Evolutionary conservation across 2,329 filamentous ascomycete species (phyloP).

Genomic region (Sporothrix brasiliensis): DNA sequence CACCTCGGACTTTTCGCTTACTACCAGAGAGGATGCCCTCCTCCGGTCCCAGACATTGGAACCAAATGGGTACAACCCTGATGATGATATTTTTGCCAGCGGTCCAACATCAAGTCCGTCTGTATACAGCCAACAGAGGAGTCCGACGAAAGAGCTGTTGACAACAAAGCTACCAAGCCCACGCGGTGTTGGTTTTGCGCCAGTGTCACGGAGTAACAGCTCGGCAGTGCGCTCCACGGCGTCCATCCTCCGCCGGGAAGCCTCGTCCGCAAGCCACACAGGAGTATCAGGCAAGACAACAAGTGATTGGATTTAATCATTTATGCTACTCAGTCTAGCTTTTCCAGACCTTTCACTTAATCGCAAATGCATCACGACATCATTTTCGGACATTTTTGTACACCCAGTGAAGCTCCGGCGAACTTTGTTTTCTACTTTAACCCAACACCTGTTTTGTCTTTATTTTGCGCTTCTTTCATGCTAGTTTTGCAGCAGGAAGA

Average conservation of each 20-base stretch:
- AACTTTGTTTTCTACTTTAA: background rate
- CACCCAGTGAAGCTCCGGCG: background rate
- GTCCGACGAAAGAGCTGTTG: slow-evolving; percentile 43
- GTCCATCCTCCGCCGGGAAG: slow-evolving; percentile 20
- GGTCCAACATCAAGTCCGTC: slow-evolving; percentile 52
- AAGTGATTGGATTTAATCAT: slow-evolving; percentile 36
- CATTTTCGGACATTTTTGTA: slow-evolving; percentile 5
- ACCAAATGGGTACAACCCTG: slow-evolving; percentile 39
- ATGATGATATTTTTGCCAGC: slow-evolving; percentile 27
- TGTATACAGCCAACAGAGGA: slow-evolving; percentile 54
- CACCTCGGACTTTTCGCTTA: slow-evolving; percentile 27
- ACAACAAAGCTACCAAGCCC: slow-evolving; percentile 48
- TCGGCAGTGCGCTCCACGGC: slow-evolving; percentile 16
- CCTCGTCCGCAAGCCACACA: slow-evolving; percentile 27
- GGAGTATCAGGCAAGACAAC: slow-evolving; percentile 21
- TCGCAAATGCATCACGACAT: background rate
- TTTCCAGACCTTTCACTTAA: background rate
- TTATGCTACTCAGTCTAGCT: background rate
- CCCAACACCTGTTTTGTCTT: background rate
- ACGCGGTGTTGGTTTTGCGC: slow-evolving; percentile 48
- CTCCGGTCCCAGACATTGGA: slow-evolving; percentile 15
- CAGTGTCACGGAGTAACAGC: slow-evolving; percentile 39
- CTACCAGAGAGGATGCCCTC: slow-evolving; percentile 14
- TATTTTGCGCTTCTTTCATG: background rate
- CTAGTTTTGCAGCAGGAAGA: background rate